Evolutionary conservation across 2,329 filamentous ascomycete species (phyloP).

Genomic region (Blastomyces parvus): DNA sequence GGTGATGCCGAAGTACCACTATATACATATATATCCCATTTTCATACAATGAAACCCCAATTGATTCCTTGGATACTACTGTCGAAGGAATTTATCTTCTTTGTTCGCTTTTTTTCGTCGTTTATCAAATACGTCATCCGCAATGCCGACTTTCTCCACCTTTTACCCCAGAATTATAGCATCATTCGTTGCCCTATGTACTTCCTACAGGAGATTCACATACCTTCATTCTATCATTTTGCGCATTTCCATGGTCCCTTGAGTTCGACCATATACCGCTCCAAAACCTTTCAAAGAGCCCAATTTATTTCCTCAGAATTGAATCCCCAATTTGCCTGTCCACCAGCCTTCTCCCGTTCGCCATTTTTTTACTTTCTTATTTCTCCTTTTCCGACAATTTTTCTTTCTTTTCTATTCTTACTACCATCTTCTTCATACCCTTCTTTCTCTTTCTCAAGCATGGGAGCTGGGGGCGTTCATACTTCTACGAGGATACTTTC

Average conservation of each 20-base stretch:
- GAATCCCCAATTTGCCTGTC: background rate
- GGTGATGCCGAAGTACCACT: background rate
- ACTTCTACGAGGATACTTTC: background rate
- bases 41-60: background rate
- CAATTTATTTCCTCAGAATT: background rate
- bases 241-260: background rate
- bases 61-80: background rate
- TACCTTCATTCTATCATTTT: background rate
- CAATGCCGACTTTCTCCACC: background rate
- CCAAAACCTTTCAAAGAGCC: background rate
- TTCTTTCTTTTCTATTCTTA: background rate
- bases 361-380: background rate
- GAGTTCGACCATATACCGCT: background rate
- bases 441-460: background rate
- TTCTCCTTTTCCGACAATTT: background rate
- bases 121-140: background rate
- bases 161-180: background rate
- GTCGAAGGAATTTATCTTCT: background rate
- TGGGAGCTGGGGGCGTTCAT: background rate
- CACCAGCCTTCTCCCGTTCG: background rate
- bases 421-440: background rate
- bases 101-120: background rate
- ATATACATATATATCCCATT: background rate
- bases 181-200: background rate
- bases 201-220: background rate